Evolutionary conservation across 1,284 basidiomycete genomes (phyloP).

Genomic region (Heterobasidion annosum): DNA sequence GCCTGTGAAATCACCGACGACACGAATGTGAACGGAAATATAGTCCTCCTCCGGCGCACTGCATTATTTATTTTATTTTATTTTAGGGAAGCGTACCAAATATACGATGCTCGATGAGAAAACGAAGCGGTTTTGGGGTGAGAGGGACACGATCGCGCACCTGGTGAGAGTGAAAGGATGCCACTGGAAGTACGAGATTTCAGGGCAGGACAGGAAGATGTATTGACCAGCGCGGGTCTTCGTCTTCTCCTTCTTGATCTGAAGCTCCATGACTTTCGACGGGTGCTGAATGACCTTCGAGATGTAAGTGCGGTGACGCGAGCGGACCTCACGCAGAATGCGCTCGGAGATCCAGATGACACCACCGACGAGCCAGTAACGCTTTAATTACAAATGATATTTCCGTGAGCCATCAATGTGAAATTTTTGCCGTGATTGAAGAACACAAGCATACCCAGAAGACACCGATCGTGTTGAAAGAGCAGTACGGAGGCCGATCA

Average conservation of each 20-base stretch:
- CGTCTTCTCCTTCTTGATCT: slow-evolving; percentile 90
- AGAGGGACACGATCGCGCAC: slow-evolving; percentile 19
- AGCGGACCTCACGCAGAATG: slow-evolving; percentile 79
- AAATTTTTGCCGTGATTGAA: not conserved
- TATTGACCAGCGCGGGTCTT: slow-evolving; percentile 77
- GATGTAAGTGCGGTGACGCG: slow-evolving; percentile 81
- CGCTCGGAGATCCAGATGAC: slow-evolving; percentile 80
- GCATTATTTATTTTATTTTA: not conserved
- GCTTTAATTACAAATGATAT: slow-evolving; percentile 28
- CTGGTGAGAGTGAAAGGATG: slow-evolving; percentile 89
- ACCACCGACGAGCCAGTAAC: slow-evolving; percentile 85
- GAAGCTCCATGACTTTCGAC: slow-evolving; percentile 82
- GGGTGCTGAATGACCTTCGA: slow-evolving; percentile 92
- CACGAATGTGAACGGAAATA: slow-evolving; percentile 82
- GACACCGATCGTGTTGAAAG: slow-evolving; percentile 75
- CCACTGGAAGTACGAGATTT: slow-evolving; percentile 90
- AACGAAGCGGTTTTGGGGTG: not conserved
- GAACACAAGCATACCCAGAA: slow-evolving; percentile 61
- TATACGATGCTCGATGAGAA: not conserved
- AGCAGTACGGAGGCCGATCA: slow-evolving; percentile 81
- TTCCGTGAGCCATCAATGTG: slow-evolving; percentile 1
- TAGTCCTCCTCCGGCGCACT: slow-evolving; percentile 88
- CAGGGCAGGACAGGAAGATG: slow-evolving; percentile 81
- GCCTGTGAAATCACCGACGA: slow-evolving; percentile 81
- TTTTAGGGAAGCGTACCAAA: no score